Evolutionary conservation across 164 flowering plant genomes (phyloP).

Genomic region (Magnolia kwangsiensis): DNA sequence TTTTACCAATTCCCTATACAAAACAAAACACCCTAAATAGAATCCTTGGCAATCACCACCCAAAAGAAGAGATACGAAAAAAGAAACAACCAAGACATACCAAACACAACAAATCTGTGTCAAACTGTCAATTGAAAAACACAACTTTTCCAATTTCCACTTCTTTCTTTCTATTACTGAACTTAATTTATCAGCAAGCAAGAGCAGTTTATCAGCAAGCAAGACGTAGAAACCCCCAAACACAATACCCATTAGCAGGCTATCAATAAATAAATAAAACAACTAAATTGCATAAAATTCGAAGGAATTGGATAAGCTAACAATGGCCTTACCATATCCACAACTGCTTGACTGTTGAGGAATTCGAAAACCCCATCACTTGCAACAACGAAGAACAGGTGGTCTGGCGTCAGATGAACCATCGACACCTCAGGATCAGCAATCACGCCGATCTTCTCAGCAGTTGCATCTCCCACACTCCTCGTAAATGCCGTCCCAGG

Average conservation of each 20-base stretch:
- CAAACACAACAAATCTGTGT: neutral
- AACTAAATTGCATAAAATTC: neutral
- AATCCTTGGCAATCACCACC: neutral
- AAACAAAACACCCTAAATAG: too few species aligned
- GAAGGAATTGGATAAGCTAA: neutral
- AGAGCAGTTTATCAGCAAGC: neutral
- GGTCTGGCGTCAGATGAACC: conserved; percentile 58
- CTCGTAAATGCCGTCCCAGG: conserved; percentile 97
- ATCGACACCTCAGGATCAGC: conserved; percentile 76
- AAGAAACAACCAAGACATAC: neutral
- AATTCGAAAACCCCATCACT: conserved; percentile 99
- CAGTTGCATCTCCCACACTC: conserved; percentile 80
- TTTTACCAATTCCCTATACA: too few species aligned
- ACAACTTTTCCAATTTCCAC: neutral
- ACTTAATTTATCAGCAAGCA: neutral
- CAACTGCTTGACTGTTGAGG: conserved; percentile 86
- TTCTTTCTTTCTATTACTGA: neutral
- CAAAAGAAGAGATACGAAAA: neutral
- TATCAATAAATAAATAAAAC: neutral
- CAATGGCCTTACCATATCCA: conserved; percentile 59
- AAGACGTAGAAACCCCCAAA: neutral
- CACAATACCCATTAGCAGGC: neutral
- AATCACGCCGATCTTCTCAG: conserved; percentile 88
- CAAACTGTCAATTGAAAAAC: neutral
- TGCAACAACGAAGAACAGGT: conserved; percentile 84